Evolutionary conservation across 2,329 filamentous ascomycete species (phyloP).

Genomic region (Corynespora cassiicola): DNA sequence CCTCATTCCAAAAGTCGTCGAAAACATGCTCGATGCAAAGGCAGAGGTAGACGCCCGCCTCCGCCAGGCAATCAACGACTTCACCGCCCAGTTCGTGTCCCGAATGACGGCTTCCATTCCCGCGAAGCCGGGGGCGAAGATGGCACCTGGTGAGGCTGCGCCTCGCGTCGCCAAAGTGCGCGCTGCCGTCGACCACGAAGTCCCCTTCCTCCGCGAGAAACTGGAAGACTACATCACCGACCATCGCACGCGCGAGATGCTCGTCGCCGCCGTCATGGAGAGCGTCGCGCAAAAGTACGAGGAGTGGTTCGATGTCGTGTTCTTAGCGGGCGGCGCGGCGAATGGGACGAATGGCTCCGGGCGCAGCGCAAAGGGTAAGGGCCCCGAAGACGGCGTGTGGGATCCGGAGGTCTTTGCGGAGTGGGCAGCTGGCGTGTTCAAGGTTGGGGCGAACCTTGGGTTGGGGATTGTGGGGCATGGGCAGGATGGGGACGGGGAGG

Average conservation of each 20-base stretch:
- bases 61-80: conserved; percentile 69
- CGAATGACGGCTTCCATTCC: conserved; percentile 61
- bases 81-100: conserved; percentile 64
- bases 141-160: conserved; percentile 30
- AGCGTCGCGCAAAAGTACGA: conserved; percentile 69
- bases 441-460: conserved; percentile 56
- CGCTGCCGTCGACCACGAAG: conserved; percentile 63
- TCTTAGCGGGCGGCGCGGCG: no score
- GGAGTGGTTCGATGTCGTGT: conserved; percentile 65
- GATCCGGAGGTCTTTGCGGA: conserved; percentile 69
- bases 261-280: conserved; percentile 71
- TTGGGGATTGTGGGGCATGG: conserved; percentile 28
- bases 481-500: conserved; percentile 12
- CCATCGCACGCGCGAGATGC: conserved; percentile 68
- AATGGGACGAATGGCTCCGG: conserved; percentile 28
- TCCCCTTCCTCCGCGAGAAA: conserved; percentile 61
- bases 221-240: conserved; percentile 70
- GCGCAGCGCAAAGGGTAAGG: conserved; percentile 60
- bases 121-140: conserved; percentile 30
- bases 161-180: conserved; percentile 54
- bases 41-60: conserved; percentile 70
- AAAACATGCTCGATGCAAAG: conserved; percentile 76
- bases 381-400: conserved; percentile 67
- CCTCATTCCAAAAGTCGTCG: conserved; percentile 69
- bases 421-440: conserved; percentile 67